These are phyloP conservation scores for Chlamydomonas asymmetrica DNA, from an alignment of 139 green algal genomes.

Conservation along the genomic window DNA sequence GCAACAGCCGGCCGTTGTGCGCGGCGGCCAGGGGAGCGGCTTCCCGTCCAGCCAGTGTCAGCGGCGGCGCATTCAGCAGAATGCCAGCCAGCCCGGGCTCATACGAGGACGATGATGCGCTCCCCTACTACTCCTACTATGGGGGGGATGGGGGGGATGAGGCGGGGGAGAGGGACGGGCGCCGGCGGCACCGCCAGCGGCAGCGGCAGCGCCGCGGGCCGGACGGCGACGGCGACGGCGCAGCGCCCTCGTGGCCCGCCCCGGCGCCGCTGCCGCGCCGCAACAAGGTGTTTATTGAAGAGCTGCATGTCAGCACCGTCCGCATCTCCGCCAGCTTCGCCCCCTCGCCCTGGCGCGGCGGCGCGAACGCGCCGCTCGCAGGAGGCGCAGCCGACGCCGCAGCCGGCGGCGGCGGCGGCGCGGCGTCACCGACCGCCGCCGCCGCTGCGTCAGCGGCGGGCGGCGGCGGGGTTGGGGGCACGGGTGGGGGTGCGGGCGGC, in stretches of 20 bases:
- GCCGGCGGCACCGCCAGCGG: background rate
- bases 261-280: background rate
- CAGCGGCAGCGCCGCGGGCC: background rate
- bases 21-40: no score
- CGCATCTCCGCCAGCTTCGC: conserved; percentile 42
- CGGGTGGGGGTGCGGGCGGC: background rate
- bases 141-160: background rate
- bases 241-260: no score
- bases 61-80: no score
- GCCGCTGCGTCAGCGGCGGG: background rate
- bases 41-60: no score
- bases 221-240: background rate
- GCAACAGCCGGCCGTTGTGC: no score
- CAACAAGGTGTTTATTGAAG: conserved; percentile 19
- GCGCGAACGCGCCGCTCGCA: conserved; percentile 19
- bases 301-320: conserved; percentile 55
- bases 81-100: no score
- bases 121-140: no score
- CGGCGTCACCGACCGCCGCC: background rate
- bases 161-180: background rate
- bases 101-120: no score
- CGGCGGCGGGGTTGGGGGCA: background rate
- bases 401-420: background rate
- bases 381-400: background rate
- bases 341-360: background rate